Evolutionary conservation across 345 rosid genomes (phyloP).

Genomic region (Eucalyptus pauciflora): DNA sequence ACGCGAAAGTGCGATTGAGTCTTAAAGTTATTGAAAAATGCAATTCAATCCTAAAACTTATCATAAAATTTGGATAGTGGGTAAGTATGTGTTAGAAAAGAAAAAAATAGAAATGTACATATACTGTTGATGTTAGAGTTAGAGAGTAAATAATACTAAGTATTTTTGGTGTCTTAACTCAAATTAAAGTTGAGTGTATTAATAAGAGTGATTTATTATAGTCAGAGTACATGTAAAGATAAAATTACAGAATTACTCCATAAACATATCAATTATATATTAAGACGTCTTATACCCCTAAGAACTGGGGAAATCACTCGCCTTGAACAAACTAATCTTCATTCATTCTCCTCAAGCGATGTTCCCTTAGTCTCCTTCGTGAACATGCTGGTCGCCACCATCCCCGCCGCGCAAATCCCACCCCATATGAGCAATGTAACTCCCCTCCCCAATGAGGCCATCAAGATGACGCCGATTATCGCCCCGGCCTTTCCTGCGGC

Average conservation of each 20-base stretch:
- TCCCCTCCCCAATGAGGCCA: constrained; percentile 33
- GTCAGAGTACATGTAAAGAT: not conserved
- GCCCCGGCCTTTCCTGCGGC: constrained; percentile 74
- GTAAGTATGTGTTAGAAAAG: not conserved
- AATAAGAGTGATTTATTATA: not conserved
- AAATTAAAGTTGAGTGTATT: not conserved
- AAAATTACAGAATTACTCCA: not conserved
- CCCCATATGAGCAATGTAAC: constrained; percentile 6
- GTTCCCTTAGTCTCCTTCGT: constrained; percentile 54
- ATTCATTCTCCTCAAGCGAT: constrained; percentile 12
- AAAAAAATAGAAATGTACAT: not conserved
- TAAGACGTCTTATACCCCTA: not conserved
- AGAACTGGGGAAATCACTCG: not conserved
- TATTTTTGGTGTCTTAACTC: not conserved
- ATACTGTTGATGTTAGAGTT: not conserved
- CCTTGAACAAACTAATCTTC: not conserved
- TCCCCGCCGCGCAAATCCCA: not conserved
- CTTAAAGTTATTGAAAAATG: too few species aligned
- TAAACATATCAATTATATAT: not conserved
- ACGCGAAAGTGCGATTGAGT: fast-evolving
- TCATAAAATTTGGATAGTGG: not conserved
- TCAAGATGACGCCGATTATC: constrained; percentile 35
- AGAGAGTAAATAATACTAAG: not conserved
- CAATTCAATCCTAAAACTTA: too few species aligned
- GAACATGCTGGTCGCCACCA: constrained; percentile 26